Evolutionary conservation across 225 moss, liverwort and hornwort species (phyloP).

Genomic region (Straminergon stramineum): DNA sequence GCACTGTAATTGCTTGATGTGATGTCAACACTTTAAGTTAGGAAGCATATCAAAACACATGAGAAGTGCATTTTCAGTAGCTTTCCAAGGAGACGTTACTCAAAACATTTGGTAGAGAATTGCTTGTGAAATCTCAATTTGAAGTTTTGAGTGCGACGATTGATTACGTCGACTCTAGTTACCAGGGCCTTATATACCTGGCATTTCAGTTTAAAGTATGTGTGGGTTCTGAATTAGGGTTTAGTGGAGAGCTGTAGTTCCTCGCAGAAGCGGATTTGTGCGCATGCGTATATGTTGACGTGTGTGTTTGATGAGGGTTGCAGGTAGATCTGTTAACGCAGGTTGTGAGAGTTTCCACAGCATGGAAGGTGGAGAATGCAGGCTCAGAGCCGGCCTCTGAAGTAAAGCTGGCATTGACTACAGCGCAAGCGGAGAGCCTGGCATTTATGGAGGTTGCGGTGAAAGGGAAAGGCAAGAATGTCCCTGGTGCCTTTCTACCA

Average conservation of each 20-base stretch:
- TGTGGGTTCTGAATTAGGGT: neutral
- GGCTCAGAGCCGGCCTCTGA: conserved; percentile 48
- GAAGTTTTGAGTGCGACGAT: neutral
- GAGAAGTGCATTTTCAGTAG: neutral
- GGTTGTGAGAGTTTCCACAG: conserved; percentile 55
- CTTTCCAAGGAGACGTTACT: neutral
- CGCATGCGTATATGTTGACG: neutral
- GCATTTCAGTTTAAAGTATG: neutral
- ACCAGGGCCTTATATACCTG: neutral
- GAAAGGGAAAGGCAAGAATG: conserved; percentile 65
- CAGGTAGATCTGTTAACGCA: conserved; percentile 77
- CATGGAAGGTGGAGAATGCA: conserved; percentile 65
- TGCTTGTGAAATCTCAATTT: neutral
- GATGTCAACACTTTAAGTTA: neutral
- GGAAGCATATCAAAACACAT: neutral
- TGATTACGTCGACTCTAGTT: neutral
- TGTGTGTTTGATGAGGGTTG: neutral
- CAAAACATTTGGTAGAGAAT: neutral
- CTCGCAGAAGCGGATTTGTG: neutral
- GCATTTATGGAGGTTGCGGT: conserved; percentile 53
- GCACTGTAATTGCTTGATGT: neutral
- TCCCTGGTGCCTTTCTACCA: conserved; percentile 8
- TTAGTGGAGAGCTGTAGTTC: neutral
- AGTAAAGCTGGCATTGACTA: conserved; percentile 43
- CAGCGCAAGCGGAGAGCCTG: conserved; percentile 39